Base-by-base conservation (phyloP, 208 protist species). In the Tritrichomonas musculus region DNA sequence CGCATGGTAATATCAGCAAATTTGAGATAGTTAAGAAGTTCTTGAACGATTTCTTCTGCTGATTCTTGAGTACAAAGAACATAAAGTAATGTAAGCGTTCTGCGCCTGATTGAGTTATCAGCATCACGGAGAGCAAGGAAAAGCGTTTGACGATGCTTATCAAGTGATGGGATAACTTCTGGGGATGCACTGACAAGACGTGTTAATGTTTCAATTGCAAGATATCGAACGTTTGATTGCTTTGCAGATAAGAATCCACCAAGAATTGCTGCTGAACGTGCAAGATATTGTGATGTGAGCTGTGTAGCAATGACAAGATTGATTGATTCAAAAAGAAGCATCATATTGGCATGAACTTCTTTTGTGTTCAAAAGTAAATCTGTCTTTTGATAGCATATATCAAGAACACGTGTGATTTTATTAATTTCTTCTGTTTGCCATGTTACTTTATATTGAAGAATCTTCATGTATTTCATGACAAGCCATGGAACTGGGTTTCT, bases 51-150 rank as follows among this genome's bases (percentile, higher is more conserved):
- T 77, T 97, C 95, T 47, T 96, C 95, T 53, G 96, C 95, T 93
- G 97, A 99, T 41, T 94, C 94, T 8, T 95, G 93, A 95, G 98
- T 97, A 96, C 98, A 99, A 96, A 99, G 98, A 72, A 95, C 96
- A 94, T 98, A 99, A 14, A 99, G 95, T 39, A 99, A 96, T 94
- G 99, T 97, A 9, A 99, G 95, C 33, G 98, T 98, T 92, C 98
- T 97, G 47, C 97, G 96, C 41, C 98, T 97, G 92, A 99, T 98
- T 41, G 97, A 98, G 66, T 98, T 97, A 96, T 99, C 99, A 30
- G 96, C 80, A 94, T 99, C 98, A 94, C 93, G 94, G 36, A 95
- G 92, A 30, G 93, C 65, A 72, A 95, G 30, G 75, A 95, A 95
- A 22, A 94, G 94, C 22, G 88, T 84, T 92, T 94, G 88, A 1